Evolutionary conservation across 257 asterid species (phyloP).

Genomic region (Plantago major): DNA sequence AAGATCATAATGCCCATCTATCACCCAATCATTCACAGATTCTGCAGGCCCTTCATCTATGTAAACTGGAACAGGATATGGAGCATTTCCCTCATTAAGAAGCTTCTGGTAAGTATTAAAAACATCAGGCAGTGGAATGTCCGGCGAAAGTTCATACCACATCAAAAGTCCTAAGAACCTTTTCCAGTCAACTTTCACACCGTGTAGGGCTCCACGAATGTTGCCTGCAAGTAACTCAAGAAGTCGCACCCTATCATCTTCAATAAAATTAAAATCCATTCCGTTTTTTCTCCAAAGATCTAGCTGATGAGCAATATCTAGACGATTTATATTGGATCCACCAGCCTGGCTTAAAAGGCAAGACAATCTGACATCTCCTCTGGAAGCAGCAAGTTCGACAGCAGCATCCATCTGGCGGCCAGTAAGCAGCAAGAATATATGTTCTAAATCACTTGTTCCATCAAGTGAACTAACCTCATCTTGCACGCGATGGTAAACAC

Average conservation of each 20-base stretch:
- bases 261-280: slow-evolving; percentile 81
- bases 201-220: slow-evolving; percentile 62
- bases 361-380: slow-evolving; percentile 94
- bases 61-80: slow-evolving; percentile 90
- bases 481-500: slow-evolving; percentile 86
- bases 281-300: slow-evolving; percentile 89
- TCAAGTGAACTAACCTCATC: slow-evolving; percentile 70
- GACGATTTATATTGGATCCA: slow-evolving; percentile 61
- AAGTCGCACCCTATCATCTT: slow-evolving; percentile 71
- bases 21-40: slow-evolving; percentile 38
- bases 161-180: slow-evolving; percentile 87
- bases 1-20: slow-evolving; percentile 64
- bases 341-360: slow-evolving; percentile 94
- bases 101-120: slow-evolving; percentile 81
- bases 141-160: slow-evolving; percentile 97
- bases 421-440: slow-evolving; percentile 79
- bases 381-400: slow-evolving; percentile 89
- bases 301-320: slow-evolving; percentile 71
- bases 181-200: slow-evolving; percentile 87
- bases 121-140: slow-evolving; percentile 60
- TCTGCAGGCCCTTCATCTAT: slow-evolving; percentile 81
- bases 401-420: slow-evolving; percentile 93
- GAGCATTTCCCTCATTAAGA: slow-evolving; percentile 79
- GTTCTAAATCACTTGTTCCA: slow-evolving; percentile 64
- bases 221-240: slow-evolving; percentile 93